Conservation (phyloP, 1,284 basidiomycete species). For the Irpex sp. region DNA sequence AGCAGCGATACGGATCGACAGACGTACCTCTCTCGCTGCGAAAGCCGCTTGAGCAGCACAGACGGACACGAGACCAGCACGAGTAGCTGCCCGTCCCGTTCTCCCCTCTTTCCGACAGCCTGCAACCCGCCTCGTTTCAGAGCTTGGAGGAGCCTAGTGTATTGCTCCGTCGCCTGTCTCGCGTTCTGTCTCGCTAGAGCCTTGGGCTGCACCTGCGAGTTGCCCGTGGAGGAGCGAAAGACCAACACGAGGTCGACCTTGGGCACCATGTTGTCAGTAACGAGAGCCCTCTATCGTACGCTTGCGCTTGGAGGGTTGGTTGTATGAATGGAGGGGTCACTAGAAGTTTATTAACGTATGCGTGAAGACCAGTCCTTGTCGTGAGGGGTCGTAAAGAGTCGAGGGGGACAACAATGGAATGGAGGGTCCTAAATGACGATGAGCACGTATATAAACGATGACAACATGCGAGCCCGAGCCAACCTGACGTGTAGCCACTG, state of each 20-base stretch:
- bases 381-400: background rate
- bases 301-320: background rate
- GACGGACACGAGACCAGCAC: constrained; percentile 77
- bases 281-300: background rate
- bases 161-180: constrained; percentile 63
- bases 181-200: constrained; percentile 59
- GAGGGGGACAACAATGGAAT: background rate
- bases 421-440: background rate
- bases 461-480: background rate
- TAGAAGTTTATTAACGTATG: background rate
- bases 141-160: constrained; percentile 56
- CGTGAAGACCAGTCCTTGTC: background rate
- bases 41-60: constrained; percentile 58
- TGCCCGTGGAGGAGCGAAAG: constrained; percentile 52
- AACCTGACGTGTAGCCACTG: background rate
- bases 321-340: background rate
- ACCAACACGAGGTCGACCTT: constrained; percentile 70
- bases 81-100: constrained; percentile 73
- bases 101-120: constrained; percentile 71
- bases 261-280: constrained; percentile 30
- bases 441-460: background rate
- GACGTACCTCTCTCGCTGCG: constrained; percentile 72
- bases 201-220: constrained; percentile 43
- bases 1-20: background rate
- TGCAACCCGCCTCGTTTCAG: constrained; percentile 61